A percentile compares a stretch with the other conserved stretches of the same genome.
Conservation (phyloP, 352 stramenopile genomes). For the Phytophthora sp. region DNA sequence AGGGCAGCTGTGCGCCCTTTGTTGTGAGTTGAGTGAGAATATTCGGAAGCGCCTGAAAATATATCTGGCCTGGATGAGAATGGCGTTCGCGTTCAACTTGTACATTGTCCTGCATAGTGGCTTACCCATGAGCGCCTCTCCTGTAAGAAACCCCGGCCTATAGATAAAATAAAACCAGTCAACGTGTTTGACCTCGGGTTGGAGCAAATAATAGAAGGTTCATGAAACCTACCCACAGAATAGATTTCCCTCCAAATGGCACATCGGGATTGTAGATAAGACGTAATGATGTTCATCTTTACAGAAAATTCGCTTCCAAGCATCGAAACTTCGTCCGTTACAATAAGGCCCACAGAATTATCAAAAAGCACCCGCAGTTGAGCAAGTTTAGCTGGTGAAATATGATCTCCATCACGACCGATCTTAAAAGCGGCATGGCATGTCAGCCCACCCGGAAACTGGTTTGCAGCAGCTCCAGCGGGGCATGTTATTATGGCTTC, state of each 20-base stretch:
- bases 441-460: slow-evolving; percentile 3
- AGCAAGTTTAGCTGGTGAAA: not conserved
- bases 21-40: not conserved
- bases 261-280: slow-evolving; percentile 1
- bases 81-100: not conserved
- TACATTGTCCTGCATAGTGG: not conserved
- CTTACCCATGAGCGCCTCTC: not conserved
- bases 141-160: not conserved
- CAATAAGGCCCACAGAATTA: not conserved
- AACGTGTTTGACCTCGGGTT: not conserved
- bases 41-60: not conserved
- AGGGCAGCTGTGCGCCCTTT: not conserved
- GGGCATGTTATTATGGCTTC: not conserved
- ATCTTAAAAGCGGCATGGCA: slow-evolving; percentile 12
- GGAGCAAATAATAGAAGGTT: not conserved
- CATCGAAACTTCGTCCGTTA: slow-evolving; percentile 5
- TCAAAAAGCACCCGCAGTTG: slow-evolving; percentile 1
- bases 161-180: too few species aligned
- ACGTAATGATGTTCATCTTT: slow-evolving; percentile 5
- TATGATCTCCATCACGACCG: not conserved
- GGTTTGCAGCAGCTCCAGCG: slow-evolving; percentile 1
- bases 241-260: slow-evolving; percentile 3
- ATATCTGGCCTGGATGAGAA: not conserved
- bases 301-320: slow-evolving; percentile 4
- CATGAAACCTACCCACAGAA: not conserved